Base-by-base conservation (phyloP, 192 early-diverging fungal genomes). In the Cetraspora pellucida region DNA sequence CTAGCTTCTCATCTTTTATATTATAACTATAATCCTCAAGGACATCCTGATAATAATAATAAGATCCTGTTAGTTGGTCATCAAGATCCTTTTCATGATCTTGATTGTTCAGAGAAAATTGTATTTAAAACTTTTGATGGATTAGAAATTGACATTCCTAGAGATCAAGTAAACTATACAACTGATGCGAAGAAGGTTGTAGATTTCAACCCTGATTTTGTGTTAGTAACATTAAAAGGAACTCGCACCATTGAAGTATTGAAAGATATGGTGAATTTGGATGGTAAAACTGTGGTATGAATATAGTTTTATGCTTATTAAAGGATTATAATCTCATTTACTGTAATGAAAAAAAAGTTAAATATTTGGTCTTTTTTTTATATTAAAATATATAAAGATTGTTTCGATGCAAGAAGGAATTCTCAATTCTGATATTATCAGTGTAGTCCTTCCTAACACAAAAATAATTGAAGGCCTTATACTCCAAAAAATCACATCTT, bases 261-360 rank as follows among this genome's bases (percentile, higher is more conserved):
- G 10, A 16, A 27, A 59, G 23, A 59, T 10, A 11, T 59, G 6
- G 25, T 8, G 58, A 21, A 59, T 21, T 59, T 59, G 25, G 25
- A 59, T 59, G 58, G 58, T 11, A 59, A 59, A 25, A 59, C 58
- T 25, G 58, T 59, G 58, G 58, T 59, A 59, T 23, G 58, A 21
- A 21, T 59, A 1, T 59, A 54, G 8, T 59, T 10, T 8, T 59
- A 23, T 59, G 46, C 13, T 49, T 49, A 10, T 49, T 1, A 13
- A 49, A 16, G 47, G 0, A 49, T 49, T 49, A 13, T n/a, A n/a
- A n/a, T n/a, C n/a, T n/a, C n/a, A n/a, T n/a, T n/a, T n/a, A n/a
- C n/a, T n/a, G n/a, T n/a, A n/a, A n/a, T n/a, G n/a, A n/a, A n/a
- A n/a, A n/a, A 37, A 37, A 37, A 37, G 37, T 37, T 7, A 37